These are phyloP conservation scores for Phytophthora citricola DNA, from an alignment of 352 stramenopile species.

Conservation along the genomic window DNA sequence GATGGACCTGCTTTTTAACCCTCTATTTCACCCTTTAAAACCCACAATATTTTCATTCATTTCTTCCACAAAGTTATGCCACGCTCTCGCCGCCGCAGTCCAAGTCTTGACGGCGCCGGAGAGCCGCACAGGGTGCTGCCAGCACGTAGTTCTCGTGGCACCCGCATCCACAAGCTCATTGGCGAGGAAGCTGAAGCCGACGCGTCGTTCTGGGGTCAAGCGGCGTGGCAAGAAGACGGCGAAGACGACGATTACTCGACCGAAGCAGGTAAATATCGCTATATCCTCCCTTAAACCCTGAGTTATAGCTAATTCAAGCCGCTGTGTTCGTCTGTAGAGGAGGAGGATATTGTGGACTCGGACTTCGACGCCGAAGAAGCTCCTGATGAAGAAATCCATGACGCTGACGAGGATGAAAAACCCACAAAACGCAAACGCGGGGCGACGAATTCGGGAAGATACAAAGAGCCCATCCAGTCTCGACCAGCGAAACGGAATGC, in stretches of 20 bases:
- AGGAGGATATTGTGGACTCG: conserved; percentile 89
- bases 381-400: conserved; percentile 82
- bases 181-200: conserved; percentile 89
- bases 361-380: conserved; percentile 89
- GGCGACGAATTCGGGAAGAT: conserved; percentile 31
- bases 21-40: background rate
- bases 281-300: background rate
- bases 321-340: conserved; percentile 53
- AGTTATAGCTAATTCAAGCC: conserved; percentile 3
- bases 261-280: conserved; percentile 66
- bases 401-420: conserved; percentile 63
- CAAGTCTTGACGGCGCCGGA: conserved; percentile 12
- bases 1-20: too few species aligned
- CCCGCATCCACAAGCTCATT: conserved; percentile 84
- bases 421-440: conserved; percentile 36
- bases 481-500: conserved; percentile 24
- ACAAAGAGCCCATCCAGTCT: conserved; percentile 42
- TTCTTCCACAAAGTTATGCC: conserved; percentile 12
- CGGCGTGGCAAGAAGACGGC: conserved; percentile 84
- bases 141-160: conserved; percentile 67
- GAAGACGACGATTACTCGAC: conserved; percentile 90
- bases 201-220: conserved; percentile 88
- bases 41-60: conserved; percentile 1
- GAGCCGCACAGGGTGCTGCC: conserved; percentile 57
- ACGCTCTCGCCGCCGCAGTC: conserved; percentile 16